phyloP scores from a whole-genome alignment of 345 rosid species.

The Durio zibethinus region DNA sequence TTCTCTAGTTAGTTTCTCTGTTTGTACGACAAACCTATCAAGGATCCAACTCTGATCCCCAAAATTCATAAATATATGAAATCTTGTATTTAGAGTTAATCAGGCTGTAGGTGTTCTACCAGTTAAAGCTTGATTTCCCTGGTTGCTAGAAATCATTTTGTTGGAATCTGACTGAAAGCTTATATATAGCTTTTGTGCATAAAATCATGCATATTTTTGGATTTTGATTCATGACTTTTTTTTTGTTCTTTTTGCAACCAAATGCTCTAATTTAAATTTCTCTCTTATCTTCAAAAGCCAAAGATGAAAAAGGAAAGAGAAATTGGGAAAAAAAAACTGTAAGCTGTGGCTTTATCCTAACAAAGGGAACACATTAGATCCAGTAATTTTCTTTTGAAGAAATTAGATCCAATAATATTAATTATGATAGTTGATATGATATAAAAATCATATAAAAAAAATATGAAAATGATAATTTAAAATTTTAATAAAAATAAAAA shows the following conservation, averaged over 20 bases:
- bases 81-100: background rate
- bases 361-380: background rate
- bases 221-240: background rate
- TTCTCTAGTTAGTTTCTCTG: slow-evolving; percentile 4
- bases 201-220: too few relatives aligned
- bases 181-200: background rate
- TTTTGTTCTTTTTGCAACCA: background rate
- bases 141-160: background rate
- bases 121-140: background rate
- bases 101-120: background rate
- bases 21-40: background rate
- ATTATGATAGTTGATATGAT: too few relatives aligned
- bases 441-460: too few relatives aligned
- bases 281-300: background rate
- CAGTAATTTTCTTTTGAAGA: too few relatives aligned
- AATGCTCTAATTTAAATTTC: background rate
- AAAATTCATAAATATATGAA: background rate
- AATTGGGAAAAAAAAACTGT: too few relatives aligned
- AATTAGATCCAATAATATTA: too few relatives aligned
- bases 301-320: background rate
- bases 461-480: too few relatives aligned
- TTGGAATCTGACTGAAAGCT: background rate
- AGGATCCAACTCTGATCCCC: background rate
- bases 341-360: too few relatives aligned
- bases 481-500: too few relatives aligned